Base-by-base conservation (phyloP, 805 yeast genomes). In the Zygosaccharomyces pseudorouxii region DNA sequence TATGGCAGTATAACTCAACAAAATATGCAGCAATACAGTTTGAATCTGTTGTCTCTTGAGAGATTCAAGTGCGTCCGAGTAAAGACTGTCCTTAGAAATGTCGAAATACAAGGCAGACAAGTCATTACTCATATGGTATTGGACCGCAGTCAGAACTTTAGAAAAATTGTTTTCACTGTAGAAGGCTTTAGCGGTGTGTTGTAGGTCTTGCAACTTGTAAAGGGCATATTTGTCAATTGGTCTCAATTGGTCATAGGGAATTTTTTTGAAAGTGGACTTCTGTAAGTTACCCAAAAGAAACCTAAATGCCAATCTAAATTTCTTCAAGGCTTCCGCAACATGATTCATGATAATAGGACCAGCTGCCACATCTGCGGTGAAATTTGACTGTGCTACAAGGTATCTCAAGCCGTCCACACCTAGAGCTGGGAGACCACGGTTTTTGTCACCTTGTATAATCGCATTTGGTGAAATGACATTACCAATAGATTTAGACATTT, bases 401-500 rank as follows among this genome's bases (percentile, higher is more conserved):
- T 90, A 72, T 56, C 99, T 75, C 51, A 93, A 70, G 0, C 99
- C 99, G 64, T 90, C 98, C 14, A 88, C 78, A 9, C 99, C 98
- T 18, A 92, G 69, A 11, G 81, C 73, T 1, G 89, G 87, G 12
- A 78, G 56, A 29, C 71, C 70, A 6, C 68, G 65, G 4, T 76
- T 71, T 46, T 68, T 67, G 49, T 73, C 72, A 2, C 95, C 95
- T 31, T 77, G 69, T 30, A 92, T 78, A 7, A 89, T 78, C 30
- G 80, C 80, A 3, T 58, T 59, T 0, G 98, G 98, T 1, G 77
- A 64, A 18, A 90, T 77, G 0, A 82, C 82, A 57, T 93, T 93
- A 0, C 97, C 97, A 33, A 86, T 68, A 0, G 97, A 88, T 62
- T 93, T 93, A 3, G 97, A 90, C 98, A 92, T 92, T 60, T 93